These are phyloP conservation scores for Lactifluus hygrophoroides DNA, from an alignment of 768 basidiomycete genomes.

Conservation along the genomic window DNA sequence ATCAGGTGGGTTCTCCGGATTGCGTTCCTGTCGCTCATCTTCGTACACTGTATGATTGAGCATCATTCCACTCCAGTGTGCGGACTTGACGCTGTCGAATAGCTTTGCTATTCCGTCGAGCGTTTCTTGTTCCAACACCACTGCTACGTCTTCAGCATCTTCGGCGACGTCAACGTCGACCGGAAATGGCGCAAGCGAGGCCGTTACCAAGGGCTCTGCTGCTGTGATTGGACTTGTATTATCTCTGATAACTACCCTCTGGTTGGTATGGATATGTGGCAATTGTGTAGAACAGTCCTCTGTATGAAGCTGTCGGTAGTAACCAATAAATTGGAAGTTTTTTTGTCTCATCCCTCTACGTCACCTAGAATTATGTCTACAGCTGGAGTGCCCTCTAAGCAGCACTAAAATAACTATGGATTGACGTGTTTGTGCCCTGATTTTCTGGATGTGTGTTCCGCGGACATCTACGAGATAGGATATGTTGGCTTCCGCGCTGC, in stretches of 20 bases:
- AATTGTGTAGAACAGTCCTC: no score
- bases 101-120: constrained; percentile 41
- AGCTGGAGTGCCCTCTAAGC: no score
- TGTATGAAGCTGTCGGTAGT: no score
- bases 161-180: constrained; percentile 1
- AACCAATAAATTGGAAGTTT: no score
- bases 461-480: no score
- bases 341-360: no score
- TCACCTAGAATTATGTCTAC: no score
- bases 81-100: constrained; percentile 67
- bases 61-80: constrained; percentile 41
- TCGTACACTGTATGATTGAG: neutral
- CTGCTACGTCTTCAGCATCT: constrained; percentile 11
- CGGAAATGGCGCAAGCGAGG: neutral
- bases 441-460: no score
- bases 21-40: neutral
- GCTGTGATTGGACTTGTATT: neutral
- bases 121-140: constrained; percentile 29
- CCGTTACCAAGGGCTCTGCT: neutral
- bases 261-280: neutral
- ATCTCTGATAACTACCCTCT: neutral
- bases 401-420: no score
- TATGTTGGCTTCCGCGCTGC: no score
- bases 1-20: constrained; percentile 40
- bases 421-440: no score